These are phyloP conservation scores for Tricharina praecox DNA, from an alignment of 495 filamentous ascomycete species.

Conservation along the genomic window DNA sequence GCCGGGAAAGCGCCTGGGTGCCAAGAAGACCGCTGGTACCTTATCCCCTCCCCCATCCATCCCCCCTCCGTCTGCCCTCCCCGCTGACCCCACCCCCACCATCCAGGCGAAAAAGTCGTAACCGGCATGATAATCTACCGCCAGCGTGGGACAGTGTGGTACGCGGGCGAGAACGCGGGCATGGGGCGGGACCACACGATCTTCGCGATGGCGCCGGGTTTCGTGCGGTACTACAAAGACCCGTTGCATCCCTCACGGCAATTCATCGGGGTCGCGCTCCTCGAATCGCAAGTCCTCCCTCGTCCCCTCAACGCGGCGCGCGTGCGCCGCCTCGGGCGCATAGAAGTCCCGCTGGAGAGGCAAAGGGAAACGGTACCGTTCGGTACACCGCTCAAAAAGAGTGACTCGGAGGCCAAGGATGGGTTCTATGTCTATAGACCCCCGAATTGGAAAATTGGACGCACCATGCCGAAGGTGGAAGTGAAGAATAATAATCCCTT, in stretches of 20 bases:
- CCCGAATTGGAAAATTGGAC: conserved; percentile 24
- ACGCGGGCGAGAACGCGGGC: conserved; percentile 76
- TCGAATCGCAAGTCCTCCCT: conserved; percentile 56
- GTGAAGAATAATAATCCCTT: conserved; percentile 16
- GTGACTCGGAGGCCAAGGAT: conserved; percentile 14
- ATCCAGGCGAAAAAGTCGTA: conserved; percentile 66
- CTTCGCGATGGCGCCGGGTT: conserved; percentile 65
- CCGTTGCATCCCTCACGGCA: conserved; percentile 65
- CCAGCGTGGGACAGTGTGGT: conserved; percentile 89
- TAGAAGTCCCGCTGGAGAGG: conserved; percentile 23
- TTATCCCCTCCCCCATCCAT: too few species aligned
- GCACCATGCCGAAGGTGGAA: conserved; percentile 21
- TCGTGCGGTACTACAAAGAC: conserved; percentile 91
- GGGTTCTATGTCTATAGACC: conserved; percentile 21
- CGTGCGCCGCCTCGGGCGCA: conserved; percentile 53
- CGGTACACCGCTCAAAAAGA: conserved; percentile 12
- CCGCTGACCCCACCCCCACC: too few species aligned
- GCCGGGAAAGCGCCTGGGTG: conserved; percentile 81
- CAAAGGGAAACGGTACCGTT: conserved; percentile 4
- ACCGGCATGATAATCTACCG: conserved; percentile 95
- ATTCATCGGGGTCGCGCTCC: conserved; percentile 82
- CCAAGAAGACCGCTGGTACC: conserved; percentile 71
- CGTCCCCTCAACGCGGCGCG: conserved; percentile 50
- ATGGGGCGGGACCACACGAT: conserved; percentile 98
- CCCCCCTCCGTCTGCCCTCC: too few species aligned